Percentiles rank a stretch among this genome's conserved stretches.
Conservation (phyloP, 345 rosid genomes). For the Citropsis articulata region DNA sequence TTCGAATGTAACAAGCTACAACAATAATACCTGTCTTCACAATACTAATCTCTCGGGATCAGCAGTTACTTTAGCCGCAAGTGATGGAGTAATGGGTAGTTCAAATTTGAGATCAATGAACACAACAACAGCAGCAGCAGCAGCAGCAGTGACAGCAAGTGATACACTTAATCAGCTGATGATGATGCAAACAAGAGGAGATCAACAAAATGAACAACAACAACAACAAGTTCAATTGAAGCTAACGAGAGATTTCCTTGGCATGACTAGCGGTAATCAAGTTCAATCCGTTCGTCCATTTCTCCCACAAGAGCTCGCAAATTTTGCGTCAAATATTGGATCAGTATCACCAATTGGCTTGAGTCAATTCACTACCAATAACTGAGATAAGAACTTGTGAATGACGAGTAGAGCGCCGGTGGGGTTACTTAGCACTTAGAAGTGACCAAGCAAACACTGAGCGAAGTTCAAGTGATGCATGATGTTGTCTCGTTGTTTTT, state of each 20-base stretch:
- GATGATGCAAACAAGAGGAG: constrained; percentile 28
- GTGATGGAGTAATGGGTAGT: constrained; percentile 15
- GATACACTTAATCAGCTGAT: constrained; percentile 30
- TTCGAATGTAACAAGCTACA: constrained; percentile 29
- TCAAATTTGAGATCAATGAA: constrained; percentile 24
- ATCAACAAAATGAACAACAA: constrained; percentile 14
- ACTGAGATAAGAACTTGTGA: constrained; percentile 20
- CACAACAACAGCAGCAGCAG: neutral
- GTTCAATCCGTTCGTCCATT: constrained; percentile 33
- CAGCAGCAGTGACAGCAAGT: constrained; percentile 14
- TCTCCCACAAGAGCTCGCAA: constrained; percentile 64
- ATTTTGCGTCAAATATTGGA: constrained; percentile 59
- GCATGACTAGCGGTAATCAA: neutral
- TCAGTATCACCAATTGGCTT: constrained; percentile 43
- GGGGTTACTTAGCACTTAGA: constrained; percentile 21
- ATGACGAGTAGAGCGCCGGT: constrained; percentile 20
- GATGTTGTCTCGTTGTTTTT: constrained; percentile 33
- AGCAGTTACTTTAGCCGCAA: constrained; percentile 8
- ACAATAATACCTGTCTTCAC: neutral
- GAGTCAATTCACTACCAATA: constrained; percentile 36
- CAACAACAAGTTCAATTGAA: constrained; percentile 20
- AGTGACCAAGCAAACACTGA: constrained; percentile 40
- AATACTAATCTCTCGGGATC: constrained; percentile 2
- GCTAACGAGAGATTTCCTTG: constrained; percentile 8
- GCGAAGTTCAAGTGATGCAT: constrained; percentile 41